Evolutionary conservation across 805 yeast species (phyloP).

Genomic region (Blastobotrys muscicola): DNA sequence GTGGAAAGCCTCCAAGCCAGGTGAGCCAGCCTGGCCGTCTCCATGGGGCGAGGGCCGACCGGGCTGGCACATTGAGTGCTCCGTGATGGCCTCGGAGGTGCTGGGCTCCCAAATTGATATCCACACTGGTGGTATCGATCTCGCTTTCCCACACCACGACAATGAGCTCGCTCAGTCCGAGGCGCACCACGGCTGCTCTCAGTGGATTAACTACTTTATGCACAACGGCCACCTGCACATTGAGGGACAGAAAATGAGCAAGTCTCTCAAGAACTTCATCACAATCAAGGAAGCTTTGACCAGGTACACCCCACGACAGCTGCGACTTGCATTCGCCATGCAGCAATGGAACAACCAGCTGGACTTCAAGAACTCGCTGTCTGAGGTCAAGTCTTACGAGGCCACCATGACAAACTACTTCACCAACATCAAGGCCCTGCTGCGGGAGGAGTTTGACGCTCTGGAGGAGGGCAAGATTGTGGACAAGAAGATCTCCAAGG

Average conservation of each 20-base stretch:
- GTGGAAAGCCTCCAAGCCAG: conserved; percentile 95
- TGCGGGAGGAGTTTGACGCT: conserved; percentile 50
- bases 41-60: conserved; percentile 98
- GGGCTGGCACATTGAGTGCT: conserved; percentile 99
- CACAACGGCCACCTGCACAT: conserved; percentile 98
- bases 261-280: conserved; percentile 88
- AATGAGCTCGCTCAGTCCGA: conserved; percentile 96
- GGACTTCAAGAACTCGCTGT: conserved; percentile 79
- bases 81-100: conserved; percentile 93
- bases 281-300: conserved; percentile 84
- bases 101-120: conserved; percentile 81
- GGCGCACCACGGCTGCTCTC: conserved; percentile 78
- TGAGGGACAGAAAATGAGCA: conserved; percentile 98
- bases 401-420: conserved; percentile 72
- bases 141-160: conserved; percentile 98
- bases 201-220: conserved; percentile 95
- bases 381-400: conserved; percentile 72
- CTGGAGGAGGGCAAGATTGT: conserved; percentile 40
- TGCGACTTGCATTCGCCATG: conserved; percentile 82
- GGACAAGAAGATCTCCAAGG: conserved; percentile 48
- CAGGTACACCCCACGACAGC: conserved; percentile 65
- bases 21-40: conserved; percentile 93
- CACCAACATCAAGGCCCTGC: conserved; percentile 75
- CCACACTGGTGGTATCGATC: conserved; percentile 94
- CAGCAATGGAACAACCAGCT: conserved; percentile 88